A percentile compares a stretch with the other conserved stretches of the same genome.
Conservation (phyloP, 352 stramenopile species). For the Pythium diclinum region DNA sequence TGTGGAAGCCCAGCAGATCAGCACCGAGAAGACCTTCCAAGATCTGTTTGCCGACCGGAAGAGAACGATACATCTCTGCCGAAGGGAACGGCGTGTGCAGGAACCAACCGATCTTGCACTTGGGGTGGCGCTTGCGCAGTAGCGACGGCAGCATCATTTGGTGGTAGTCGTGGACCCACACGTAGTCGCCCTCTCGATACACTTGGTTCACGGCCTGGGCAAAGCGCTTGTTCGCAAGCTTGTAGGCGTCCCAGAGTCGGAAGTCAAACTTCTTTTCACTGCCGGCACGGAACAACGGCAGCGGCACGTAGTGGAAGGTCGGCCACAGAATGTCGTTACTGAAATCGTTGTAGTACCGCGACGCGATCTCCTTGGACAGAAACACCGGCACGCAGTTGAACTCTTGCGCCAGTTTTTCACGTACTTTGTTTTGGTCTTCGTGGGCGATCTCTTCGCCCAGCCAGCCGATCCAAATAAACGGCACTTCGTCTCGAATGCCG, state of each 20-base stretch:
- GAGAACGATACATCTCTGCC: slow-evolving; percentile 80
- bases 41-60: slow-evolving; percentile 77
- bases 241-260: slow-evolving; percentile 85
- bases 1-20: slow-evolving; percentile 84
- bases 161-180: slow-evolving; percentile 91
- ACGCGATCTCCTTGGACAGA: slow-evolving; percentile 84
- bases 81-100: slow-evolving; percentile 87
- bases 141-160: slow-evolving; percentile 84
- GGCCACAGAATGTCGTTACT: slow-evolving; percentile 91
- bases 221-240: slow-evolving; percentile 79
- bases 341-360: slow-evolving; percentile 91
- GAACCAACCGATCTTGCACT: slow-evolving; percentile 84
- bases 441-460: slow-evolving; percentile 85
- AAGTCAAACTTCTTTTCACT: slow-evolving; percentile 92
- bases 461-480: slow-evolving; percentile 92
- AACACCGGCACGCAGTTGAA: slow-evolving; percentile 91
- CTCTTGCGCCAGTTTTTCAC: slow-evolving; percentile 77
- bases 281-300: slow-evolving; percentile 84
- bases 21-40: slow-evolving; percentile 76
- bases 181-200: slow-evolving; percentile 77
- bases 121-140: slow-evolving; percentile 65
- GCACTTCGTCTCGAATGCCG: slow-evolving; percentile 82
- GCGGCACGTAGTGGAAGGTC: slow-evolving; percentile 90
- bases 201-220: slow-evolving; percentile 77
- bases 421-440: slow-evolving; percentile 77